Base-by-base conservation (phyloP, 2,329 filamentous ascomycete genomes). In the Coleophoma eucalyptorum region DNA sequence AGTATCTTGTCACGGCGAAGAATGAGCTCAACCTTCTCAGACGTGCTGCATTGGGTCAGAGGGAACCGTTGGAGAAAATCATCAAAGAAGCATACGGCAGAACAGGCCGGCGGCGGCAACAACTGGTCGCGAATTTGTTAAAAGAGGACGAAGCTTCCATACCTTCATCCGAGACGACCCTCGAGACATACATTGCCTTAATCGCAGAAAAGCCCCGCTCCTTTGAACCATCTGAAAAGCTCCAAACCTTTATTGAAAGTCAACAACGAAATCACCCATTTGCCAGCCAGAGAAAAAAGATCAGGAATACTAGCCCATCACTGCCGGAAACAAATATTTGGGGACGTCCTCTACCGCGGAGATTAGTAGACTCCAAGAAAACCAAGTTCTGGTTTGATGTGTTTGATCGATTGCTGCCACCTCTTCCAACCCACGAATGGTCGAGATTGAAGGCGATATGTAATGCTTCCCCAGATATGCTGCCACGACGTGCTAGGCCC, bases 391-490 rank as follows among this genome's bases (percentile, higher is more conserved):
- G 79, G 76, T 72, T 65, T 35, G 50, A 50, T 4, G 60, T 70
- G 15, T 66, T 75, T 1, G 63, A 71, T 12, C 78, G 74, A 52
- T 54, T 82, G 6, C 67, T 80, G 58, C 78, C 80, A n/a, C 83
- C 83, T 0, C 51, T 86, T 15, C 71, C 72, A 6, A 66, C 63
- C 26, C 67, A 69, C 16, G 79, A 85, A 59, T 86, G 80, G 80
- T 71, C 83, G 13, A 61, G 73, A 13, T 64, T 86, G n/a, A 65
- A 65, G n/a, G 46, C 18, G 10, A 41, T 58, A 26, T 53, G 50
- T 21, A 16, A 58, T 11, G 52, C 57, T 26, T 16, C 43, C 16
- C 33, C 34, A 18, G 56, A 50, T 13, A 41, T 46, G 19, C 55
- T 52, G n/a, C 58, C 62, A 12, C 71, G 71, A 11, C 13, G 12